These are phyloP conservation scores for Viola pubescens DNA, from an alignment of 441 rosid species.

Conservation along the genomic window DNA sequence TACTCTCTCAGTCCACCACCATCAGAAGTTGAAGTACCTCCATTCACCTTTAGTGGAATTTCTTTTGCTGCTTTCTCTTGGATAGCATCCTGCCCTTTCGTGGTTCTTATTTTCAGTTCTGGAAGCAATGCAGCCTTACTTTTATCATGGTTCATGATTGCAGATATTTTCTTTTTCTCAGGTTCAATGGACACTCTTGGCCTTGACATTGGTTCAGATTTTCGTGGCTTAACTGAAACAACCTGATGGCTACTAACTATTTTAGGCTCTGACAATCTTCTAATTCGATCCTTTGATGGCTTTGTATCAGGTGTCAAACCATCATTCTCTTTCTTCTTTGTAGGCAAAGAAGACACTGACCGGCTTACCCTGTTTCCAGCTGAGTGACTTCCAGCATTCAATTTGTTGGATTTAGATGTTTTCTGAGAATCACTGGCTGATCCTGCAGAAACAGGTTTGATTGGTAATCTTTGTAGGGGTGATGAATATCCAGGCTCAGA, in stretches of 20 bases:
- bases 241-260: slow-evolving; percentile 28
- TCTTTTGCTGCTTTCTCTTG: slow-evolving; percentile 33
- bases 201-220: slow-evolving; percentile 34
- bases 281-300: slow-evolving; percentile 56
- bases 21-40: slow-evolving; percentile 27
- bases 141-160: slow-evolving; percentile 76
- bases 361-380: slow-evolving; percentile 48
- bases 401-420: slow-evolving; percentile 45
- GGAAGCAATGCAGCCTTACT: slow-evolving; percentile 87
- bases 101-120: slow-evolving; percentile 59
- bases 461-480: slow-evolving; percentile 53
- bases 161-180: slow-evolving; percentile 76
- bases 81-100: slow-evolving; percentile 33
- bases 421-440: slow-evolving; percentile 39
- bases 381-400: slow-evolving; percentile 44
- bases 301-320: slow-evolving; percentile 42
- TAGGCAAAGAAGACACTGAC: slow-evolving; percentile 68
- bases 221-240: slow-evolving; percentile 46
- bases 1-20: slow-evolving; percentile 29
- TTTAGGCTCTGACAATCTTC: slow-evolving; percentile 91
- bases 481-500: slow-evolving; percentile 67
- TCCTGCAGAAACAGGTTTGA: slow-evolving; percentile 41
- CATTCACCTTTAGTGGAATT: slow-evolving; percentile 25
- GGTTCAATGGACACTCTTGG: slow-evolving; percentile 38
- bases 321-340: slow-evolving; percentile 44